phyloP scores from a whole-genome alignment of 2,329 filamentous ascomycete species.

The Mariannaea elegans region DNA sequence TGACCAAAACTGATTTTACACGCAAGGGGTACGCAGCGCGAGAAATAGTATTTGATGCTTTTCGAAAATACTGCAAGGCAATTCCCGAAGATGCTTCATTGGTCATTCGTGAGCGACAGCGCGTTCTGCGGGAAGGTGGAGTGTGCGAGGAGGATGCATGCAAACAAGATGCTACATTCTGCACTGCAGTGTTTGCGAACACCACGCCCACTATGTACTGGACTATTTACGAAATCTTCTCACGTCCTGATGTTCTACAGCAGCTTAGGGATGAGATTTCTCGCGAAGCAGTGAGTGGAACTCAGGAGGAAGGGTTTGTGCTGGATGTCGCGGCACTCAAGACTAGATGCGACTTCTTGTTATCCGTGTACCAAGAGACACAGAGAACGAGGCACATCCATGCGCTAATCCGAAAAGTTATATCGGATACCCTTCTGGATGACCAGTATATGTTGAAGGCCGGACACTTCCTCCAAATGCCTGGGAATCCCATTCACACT shows the following conservation, averaged over 20 bases:
- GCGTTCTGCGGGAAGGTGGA: conserved; percentile 19
- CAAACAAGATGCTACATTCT: conserved; percentile 30
- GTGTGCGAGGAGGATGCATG: conserved; percentile 24
- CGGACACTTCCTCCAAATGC: conserved; percentile 48
- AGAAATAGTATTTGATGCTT: conserved; percentile 28
- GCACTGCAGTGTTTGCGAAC: conserved; percentile 27
- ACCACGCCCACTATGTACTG: conserved; percentile 28
- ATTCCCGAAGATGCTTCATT: conserved; percentile 25
- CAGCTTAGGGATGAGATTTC: conserved; percentile 21
- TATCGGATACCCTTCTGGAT: conserved; percentile 46
- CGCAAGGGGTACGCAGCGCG: conserved; percentile 28
- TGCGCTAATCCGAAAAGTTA: conserved; percentile 37
- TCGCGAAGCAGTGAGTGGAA: conserved; percentile 12
- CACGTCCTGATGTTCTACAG: conserved; percentile 15
- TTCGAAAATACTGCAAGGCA: conserved; percentile 23
- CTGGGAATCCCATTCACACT: conserved; percentile 42
- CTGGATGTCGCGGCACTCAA: conserved; percentile 27
- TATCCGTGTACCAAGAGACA: conserved; percentile 25
- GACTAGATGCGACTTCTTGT: conserved; percentile 23
- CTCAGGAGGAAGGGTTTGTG: conserved; percentile 4
- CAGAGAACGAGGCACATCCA: conserved; percentile 26
- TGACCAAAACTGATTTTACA: conserved; percentile 20
- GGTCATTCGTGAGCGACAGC: conserved; percentile 17
- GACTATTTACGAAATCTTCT: conserved; percentile 31
- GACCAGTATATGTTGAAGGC: conserved; percentile 47